Percentiles rank a stretch among this genome's conserved stretches.
Evolutionary conservation across 2,329 filamentous ascomycete genomes (phyloP).

Genomic region (Parafenestella ontariensis): DNA sequence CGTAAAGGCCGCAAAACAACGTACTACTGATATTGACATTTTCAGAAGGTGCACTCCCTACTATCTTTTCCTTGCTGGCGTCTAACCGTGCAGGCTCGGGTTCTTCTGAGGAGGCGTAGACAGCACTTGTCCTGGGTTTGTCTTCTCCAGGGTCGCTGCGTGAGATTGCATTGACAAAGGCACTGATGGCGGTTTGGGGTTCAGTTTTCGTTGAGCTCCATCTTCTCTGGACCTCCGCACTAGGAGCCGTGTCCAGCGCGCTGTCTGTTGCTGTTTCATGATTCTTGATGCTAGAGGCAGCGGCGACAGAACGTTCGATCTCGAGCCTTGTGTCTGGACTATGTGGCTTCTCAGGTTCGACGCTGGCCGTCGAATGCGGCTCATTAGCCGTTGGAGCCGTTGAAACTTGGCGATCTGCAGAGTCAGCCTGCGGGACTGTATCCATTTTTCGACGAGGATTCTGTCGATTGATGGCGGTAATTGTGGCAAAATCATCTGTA

Average conservation of each 20-base stretch:
- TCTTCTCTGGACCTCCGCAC: neutral
- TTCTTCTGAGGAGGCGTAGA: neutral
- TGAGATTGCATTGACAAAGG: neutral
- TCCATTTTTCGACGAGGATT: neutral
- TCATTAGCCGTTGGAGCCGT: neutral
- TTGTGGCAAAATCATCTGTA: neutral
- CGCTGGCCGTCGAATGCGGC: neutral
- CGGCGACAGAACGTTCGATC: too few species aligned
- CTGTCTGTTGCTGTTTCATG: neutral
- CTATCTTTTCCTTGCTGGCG: neutral
- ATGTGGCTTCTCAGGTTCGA: neutral
- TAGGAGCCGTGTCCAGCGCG: neutral
- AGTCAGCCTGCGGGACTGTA: neutral
- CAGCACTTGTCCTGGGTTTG: neutral
- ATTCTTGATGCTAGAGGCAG: neutral
- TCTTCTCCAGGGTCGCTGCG: neutral
- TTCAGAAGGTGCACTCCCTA: neutral
- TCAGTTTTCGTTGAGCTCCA: too few species aligned
- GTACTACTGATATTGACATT: neutral
- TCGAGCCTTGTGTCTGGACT: neutral
- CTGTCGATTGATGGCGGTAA: neutral
- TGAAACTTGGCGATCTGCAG: neutral
- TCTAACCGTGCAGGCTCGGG: neutral
- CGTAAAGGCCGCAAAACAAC: neutral
- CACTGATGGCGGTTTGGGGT: too few species aligned